These are phyloP conservation scores for Alternaria triticimaculans DNA, from an alignment of 2,329 filamentous ascomycete genomes.

Conservation along the genomic window DNA sequence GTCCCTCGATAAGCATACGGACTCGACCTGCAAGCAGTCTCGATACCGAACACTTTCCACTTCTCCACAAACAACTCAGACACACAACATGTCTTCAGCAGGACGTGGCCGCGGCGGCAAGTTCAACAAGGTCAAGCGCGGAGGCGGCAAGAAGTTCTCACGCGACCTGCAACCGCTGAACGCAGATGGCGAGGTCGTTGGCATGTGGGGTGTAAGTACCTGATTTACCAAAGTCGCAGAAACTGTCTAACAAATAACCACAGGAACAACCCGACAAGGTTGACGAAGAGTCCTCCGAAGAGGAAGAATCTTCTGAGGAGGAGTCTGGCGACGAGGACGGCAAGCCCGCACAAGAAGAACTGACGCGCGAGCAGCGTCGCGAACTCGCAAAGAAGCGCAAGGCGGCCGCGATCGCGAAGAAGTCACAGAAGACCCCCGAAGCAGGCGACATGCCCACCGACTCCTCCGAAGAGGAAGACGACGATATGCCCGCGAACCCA, in stretches of 20 bases:
- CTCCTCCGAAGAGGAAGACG: constrained; percentile 66
- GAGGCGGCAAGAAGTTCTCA: constrained; percentile 96
- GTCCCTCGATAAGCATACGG: background rate
- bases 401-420: constrained; percentile 81
- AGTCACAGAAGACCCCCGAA: constrained; percentile 73
- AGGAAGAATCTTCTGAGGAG: constrained; percentile 54
- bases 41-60: background rate
- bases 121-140: constrained; percentile 90
- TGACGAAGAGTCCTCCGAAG: constrained; percentile 54
- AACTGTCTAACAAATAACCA: constrained; percentile 22
- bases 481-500: constrained; percentile 82
- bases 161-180: constrained; percentile 88
- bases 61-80: constrained; percentile 15
- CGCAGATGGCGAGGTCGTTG: constrained; percentile 83
- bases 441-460: constrained; percentile 86
- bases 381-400: constrained; percentile 90
- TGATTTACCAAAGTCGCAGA: background rate
- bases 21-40: constrained; percentile 3
- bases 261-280: constrained; percentile 56
- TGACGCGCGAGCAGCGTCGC: constrained; percentile 87
- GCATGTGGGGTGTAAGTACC: constrained; percentile 78
- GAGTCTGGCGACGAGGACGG: constrained; percentile 52
- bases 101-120: constrained; percentile 84
- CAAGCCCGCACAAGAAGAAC: constrained; percentile 58
- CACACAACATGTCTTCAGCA: constrained; percentile 59